Conservation (phyloP, 805 yeast species). For the Candida arabinofermentans region DNA sequence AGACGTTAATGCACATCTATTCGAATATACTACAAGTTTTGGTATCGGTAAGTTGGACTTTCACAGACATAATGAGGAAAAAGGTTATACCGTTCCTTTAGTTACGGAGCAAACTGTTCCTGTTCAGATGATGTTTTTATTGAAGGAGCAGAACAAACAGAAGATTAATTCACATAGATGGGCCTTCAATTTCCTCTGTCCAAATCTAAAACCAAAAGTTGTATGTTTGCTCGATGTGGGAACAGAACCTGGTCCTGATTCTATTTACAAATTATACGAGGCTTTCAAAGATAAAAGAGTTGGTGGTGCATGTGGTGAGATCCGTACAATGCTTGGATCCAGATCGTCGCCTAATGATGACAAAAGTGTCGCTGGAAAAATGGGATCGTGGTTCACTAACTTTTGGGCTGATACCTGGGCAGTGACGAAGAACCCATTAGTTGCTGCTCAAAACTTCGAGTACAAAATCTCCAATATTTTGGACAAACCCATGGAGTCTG, state of each 20-base stretch:
- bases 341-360: conserved; percentile 30
- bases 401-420: conserved; percentile 37
- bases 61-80: conserved; percentile 51
- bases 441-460: conserved; percentile 95
- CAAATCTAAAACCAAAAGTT: conserved; percentile 74
- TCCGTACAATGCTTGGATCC: conserved; percentile 58
- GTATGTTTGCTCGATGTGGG: conserved; percentile 90
- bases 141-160: conserved; percentile 84
- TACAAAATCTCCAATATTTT: conserved; percentile 91
- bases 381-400: conserved; percentile 43
- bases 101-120: conserved; percentile 65
- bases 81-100: conserved; percentile 50
- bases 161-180: conserved; percentile 95
- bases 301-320: conserved; percentile 98
- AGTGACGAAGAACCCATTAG: conserved; percentile 67
- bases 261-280: conserved; percentile 87
- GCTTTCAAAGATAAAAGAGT: conserved; percentile 75
- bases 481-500: conserved; percentile 92
- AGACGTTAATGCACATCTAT: conserved; percentile 80
- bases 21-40: conserved; percentile 88
- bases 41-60: conserved; percentile 50
- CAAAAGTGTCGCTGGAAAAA: conserved; percentile 16
- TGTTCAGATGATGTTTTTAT: conserved; percentile 79
- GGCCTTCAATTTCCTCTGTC: conserved; percentile 91
- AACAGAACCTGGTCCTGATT: conserved; percentile 82